Conservation (phyloP, 1,284 basidiomycete genomes). For the Pseudozyma flocculosa region DNA sequence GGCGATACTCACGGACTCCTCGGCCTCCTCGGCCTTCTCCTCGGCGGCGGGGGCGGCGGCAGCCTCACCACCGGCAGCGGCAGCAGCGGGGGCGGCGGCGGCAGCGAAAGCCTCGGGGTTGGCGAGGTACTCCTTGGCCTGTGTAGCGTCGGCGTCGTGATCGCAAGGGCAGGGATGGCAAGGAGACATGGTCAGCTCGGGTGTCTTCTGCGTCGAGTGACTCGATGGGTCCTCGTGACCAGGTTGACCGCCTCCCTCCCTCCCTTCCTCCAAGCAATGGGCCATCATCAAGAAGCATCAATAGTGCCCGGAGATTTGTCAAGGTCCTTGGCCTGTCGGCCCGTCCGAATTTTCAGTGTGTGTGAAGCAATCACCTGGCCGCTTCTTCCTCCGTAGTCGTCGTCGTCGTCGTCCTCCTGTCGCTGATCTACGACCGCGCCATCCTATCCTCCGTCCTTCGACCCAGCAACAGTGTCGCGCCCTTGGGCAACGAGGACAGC, state of each 20-base stretch:
- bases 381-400: no score
- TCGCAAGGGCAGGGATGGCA: background rate
- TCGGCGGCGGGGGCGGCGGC: constrained; percentile 59
- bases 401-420: no score
- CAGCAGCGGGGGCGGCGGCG: constrained; percentile 70
- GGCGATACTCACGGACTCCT: constrained; percentile 58
- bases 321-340: constrained; percentile 17
- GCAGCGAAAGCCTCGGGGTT: constrained; percentile 94
- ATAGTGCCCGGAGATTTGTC: background rate
- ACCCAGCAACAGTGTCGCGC: no score
- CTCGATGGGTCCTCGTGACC: no score
- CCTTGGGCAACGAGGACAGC: constrained; percentile 1
- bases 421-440: no score
- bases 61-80: constrained; percentile 64
- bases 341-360: constrained; percentile 79
- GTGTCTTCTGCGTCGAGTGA: no score
- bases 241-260: no score
- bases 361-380: constrained; percentile 14
- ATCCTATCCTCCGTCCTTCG: no score
- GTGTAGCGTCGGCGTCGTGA: background rate
- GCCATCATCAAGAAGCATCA: background rate
- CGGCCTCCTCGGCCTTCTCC: constrained; percentile 73
- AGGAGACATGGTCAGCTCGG: background rate
- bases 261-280: background rate
- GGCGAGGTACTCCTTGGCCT: constrained; percentile 87